phyloP scores from a whole-genome alignment of 1,284 basidiomycete species.

The Sanghuangporus sanghuang region DNA sequence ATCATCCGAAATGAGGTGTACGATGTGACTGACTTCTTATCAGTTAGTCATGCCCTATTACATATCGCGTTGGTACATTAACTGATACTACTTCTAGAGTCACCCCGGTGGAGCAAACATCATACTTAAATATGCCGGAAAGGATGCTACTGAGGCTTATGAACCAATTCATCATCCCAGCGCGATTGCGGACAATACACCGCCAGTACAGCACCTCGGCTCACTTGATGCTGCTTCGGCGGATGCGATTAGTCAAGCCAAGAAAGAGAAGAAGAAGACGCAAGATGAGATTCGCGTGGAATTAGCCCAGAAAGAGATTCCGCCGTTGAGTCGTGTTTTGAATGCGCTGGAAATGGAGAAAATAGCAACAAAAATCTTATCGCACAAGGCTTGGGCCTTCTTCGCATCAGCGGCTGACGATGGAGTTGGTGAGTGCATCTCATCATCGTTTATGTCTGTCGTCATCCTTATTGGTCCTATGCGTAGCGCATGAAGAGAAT shows the following conservation, averaged over 20 bases:
- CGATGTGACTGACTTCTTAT: conserved; percentile 82
- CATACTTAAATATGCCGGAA: conserved; percentile 76
- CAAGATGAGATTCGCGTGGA: conserved; percentile 71
- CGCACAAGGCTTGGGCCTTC: conserved; percentile 74
- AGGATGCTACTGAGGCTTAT: conserved; percentile 71
- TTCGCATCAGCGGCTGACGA: conserved; percentile 83
- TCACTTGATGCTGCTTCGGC: conserved; percentile 53
- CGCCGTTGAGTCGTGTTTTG: conserved; percentile 59
- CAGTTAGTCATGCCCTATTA: conserved; percentile 34
- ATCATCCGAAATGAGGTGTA: conserved; percentile 75
- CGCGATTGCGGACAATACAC: conserved; percentile 64
- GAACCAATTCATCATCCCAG: conserved; percentile 72
- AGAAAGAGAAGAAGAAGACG: conserved; percentile 45
- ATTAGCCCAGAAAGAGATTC: conserved; percentile 52
- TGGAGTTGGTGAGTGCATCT: conserved; percentile 56
- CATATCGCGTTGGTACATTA: not conserved
- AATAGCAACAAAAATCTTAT: conserved; percentile 59
- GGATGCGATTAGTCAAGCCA: conserved; percentile 34
- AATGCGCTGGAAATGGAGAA: conserved; percentile 74
- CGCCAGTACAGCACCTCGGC: conserved; percentile 66
- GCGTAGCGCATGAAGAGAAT: conserved; percentile 58
- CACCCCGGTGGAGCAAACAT: conserved; percentile 81
- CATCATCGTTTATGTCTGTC: not conserved
- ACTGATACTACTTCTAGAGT: conserved; percentile 36
- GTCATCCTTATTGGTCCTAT: conserved; percentile 14